Percentiles rank a stretch among this genome's conserved stretches.
phyloP scores from a whole-genome alignment of 2,329 filamentous ascomycete genomes.

The Stagonosporopsis tanaceti region DNA sequence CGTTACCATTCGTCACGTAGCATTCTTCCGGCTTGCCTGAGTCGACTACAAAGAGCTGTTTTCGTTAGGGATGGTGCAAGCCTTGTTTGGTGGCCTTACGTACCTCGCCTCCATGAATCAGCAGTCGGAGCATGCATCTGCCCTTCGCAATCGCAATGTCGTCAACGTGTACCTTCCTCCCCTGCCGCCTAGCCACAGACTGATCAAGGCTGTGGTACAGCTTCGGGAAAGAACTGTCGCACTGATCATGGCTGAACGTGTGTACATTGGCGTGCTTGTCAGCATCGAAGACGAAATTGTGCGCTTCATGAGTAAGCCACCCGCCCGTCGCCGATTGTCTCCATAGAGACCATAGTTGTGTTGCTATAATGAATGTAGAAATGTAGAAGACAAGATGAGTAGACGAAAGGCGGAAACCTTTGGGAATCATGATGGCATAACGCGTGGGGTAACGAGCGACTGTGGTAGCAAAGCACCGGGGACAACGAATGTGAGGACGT shows the following conservation, averaged over 20 bases:
- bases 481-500: constrained; percentile 11
- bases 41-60: constrained; percentile 43
- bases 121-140: constrained; percentile 43
- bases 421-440: constrained; percentile 46
- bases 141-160: constrained; percentile 42
- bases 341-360: constrained; percentile 42
- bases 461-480: constrained; percentile 6
- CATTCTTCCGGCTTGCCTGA: constrained; percentile 42
- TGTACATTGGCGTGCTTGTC: constrained; percentile 45
- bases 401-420: constrained; percentile 38
- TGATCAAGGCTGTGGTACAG: constrained; percentile 42
- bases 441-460: constrained; percentile 24
- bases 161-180: constrained; percentile 36
- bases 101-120: constrained; percentile 45
- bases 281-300: constrained; percentile 36
- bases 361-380: constrained; percentile 39
- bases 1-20: constrained; percentile 46
- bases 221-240: constrained; percentile 44
- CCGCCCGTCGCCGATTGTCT: constrained; percentile 32
- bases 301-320: constrained; percentile 19
- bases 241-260: constrained; percentile 44
- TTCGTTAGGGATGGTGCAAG: constrained; percentile 15
- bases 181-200: constrained; percentile 33
- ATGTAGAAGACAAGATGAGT: constrained; percentile 41
- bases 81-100: neutral